phyloP scores from a whole-genome alignment of 2,329 filamentous ascomycete species.

The Xylariaceae sp. region DNA sequence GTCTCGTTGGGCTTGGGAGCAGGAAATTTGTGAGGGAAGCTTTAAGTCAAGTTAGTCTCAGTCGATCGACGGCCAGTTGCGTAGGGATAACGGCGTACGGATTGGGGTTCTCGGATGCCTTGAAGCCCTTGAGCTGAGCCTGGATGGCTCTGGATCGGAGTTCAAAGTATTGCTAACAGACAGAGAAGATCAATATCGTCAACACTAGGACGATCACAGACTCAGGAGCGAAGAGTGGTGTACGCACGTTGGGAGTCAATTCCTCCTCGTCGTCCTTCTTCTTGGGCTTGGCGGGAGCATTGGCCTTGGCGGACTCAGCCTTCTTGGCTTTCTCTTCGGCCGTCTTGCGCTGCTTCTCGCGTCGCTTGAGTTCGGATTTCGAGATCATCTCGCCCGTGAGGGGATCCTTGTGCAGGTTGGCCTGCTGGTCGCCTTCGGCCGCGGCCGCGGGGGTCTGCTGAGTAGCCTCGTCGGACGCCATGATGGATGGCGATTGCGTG shows the following conservation, averaged over 20 bases:
- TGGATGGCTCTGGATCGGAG: slow-evolving; percentile 66
- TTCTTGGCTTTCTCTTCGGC: slow-evolving; percentile 88
- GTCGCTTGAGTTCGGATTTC: slow-evolving; percentile 90
- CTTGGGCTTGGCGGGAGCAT: slow-evolving; percentile 44
- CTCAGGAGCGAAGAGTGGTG: not conserved
- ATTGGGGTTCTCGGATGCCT: slow-evolving; percentile 70
- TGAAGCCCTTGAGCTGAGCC: slow-evolving; percentile 64
- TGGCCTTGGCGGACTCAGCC: slow-evolving; percentile 56
- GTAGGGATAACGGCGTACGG: slow-evolving; percentile 29
- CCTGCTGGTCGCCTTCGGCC: slow-evolving; percentile 44
- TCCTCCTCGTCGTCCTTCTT: slow-evolving; percentile 67
- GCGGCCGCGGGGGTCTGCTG: slow-evolving; percentile 5
- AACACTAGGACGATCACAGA: too few relatives aligned
- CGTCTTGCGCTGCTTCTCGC: slow-evolving; percentile 83
- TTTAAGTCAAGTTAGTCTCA: slow-evolving; percentile 2
- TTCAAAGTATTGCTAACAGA: slow-evolving; percentile 71
- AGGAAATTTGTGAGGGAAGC: slow-evolving; percentile 92
- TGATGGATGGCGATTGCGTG: slow-evolving; percentile 5
- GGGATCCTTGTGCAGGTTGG: slow-evolving; percentile 82
- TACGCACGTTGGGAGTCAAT: slow-evolving; percentile 63
- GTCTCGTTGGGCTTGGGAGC: slow-evolving; percentile 45
- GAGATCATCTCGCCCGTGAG: slow-evolving; percentile 85
- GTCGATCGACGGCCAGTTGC: too few relatives aligned
- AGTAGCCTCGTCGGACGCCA: slow-evolving; percentile 5
- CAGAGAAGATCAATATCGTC: not conserved